These are phyloP conservation scores for Xylariomycetidae sp. DNA, from an alignment of 2,329 filamentous ascomycete species.

Conservation along the genomic window DNA sequence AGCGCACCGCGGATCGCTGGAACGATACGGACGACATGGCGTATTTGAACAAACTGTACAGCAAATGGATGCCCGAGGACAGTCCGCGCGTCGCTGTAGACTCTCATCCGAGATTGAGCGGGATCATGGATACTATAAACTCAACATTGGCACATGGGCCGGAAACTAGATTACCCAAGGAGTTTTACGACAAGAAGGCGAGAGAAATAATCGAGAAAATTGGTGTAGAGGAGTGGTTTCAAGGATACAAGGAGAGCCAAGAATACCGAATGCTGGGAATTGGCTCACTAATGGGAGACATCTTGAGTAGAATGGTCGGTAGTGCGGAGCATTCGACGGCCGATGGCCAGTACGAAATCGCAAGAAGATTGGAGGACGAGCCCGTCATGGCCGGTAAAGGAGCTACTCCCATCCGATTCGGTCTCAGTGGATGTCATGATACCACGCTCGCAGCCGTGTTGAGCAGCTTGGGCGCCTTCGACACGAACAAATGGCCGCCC, in stretches of 20 bases:
- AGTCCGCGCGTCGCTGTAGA: slow-evolving; percentile 72
- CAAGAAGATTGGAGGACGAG: slow-evolving; percentile 16
- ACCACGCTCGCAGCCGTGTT: slow-evolving; percentile 83
- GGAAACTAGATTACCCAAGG: slow-evolving; percentile 69
- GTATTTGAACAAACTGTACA: slow-evolving; percentile 71
- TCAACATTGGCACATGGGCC: slow-evolving; percentile 80
- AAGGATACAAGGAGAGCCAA: slow-evolving; percentile 74
- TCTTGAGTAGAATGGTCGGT: slow-evolving; percentile 70
- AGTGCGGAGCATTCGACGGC: slow-evolving; percentile 55
- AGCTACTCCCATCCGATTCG: slow-evolving; percentile 59
- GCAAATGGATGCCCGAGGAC: slow-evolving; percentile 79
- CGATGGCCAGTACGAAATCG: slow-evolving; percentile 48
- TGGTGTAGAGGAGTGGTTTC: slow-evolving; percentile 87
- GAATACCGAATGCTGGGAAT: slow-evolving; percentile 92
- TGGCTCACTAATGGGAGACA: slow-evolving; percentile 76
- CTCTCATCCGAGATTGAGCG: slow-evolving; percentile 75
- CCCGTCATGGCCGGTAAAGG: slow-evolving; percentile 30
- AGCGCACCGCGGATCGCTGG: slow-evolving; percentile 68
- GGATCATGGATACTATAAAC: slow-evolving; percentile 93
- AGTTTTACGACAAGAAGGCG: slow-evolving; percentile 79
- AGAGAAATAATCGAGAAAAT: slow-evolving; percentile 69
- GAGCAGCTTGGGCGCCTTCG: slow-evolving; percentile 73
- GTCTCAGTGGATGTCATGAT: slow-evolving; percentile 84
- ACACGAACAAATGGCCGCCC: slow-evolving; percentile 74
- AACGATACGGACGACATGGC: slow-evolving; percentile 76